A percentile compares a stretch with the other conserved stretches of the same genome.
phyloP scores from a whole-genome alignment of 306 rosid species.

The Biancaea sappan region DNA sequence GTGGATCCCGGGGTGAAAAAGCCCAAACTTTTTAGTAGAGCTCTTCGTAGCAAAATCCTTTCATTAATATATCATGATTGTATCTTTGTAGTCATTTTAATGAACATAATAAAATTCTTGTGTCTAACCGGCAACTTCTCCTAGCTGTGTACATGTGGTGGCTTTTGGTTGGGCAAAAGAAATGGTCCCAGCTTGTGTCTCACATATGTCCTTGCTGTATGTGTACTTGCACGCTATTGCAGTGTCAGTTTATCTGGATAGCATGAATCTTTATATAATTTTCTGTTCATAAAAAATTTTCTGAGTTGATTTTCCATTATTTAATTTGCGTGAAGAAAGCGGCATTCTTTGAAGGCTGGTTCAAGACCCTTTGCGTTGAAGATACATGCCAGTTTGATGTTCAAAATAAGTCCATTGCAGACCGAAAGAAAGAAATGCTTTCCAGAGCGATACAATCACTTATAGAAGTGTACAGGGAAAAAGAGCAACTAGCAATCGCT shows the following conservation, averaged over 20 bases:
- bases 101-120: not conserved
- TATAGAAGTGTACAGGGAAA: conserved; percentile 58
- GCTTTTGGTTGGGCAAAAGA: not conserved
- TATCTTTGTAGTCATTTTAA: not conserved
- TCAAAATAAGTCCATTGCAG: conserved; percentile 46
- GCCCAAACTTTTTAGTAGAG: not conserved
- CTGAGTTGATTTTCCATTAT: conserved; percentile 18
- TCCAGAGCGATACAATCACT: conserved; percentile 66
- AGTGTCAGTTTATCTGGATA: not conserved
- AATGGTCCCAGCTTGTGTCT: not conserved
- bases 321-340: conserved; percentile 58
- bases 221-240: not conserved
- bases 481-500: conserved; percentile 50
- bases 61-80: not conserved
- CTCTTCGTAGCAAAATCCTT: not conserved
- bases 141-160: not conserved
- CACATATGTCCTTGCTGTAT: not conserved
- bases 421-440: conserved; percentile 69
- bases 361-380: conserved; percentile 55
- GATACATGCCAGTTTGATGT: conserved; percentile 44
- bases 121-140: not conserved
- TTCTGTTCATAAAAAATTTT: not conserved
- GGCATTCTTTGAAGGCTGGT: conserved; percentile 78
- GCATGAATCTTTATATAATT: conserved; percentile 17
- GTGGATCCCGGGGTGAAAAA: not conserved